Base-by-base conservation (phyloP, 352 stramenopile species). In the Phytopythium montanum region DNA sequence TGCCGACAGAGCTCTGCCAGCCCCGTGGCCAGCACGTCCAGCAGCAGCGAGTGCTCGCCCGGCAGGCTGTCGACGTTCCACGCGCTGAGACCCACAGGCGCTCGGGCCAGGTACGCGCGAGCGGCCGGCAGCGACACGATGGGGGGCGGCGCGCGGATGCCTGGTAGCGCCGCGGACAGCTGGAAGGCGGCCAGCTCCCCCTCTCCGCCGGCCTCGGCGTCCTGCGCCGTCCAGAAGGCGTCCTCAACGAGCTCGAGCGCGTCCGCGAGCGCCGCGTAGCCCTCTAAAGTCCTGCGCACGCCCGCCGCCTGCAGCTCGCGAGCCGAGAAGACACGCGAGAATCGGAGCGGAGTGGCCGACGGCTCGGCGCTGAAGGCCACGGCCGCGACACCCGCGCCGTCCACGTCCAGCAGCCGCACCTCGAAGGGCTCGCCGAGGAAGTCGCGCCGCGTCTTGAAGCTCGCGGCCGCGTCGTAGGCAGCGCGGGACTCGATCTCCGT, bases 1-100 rank as follows among this genome's bases (percentile, higher is more conserved):
- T 87, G 65, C 9, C 87, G 83, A 54, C 88, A 97, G 16, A 97
- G 72, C 60, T 95, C 85, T 0, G 75, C 69, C 16, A 96, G 71
- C 4, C 76, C 88, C 21, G 82, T 87, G 8, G 77, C 81, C 5
- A 97, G 69, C 45, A 96, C 68, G 56, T 89, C 75, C 12, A 83
- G 54, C 58, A 92, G 66, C 46, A 81, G 51, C 29, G 76, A 71
- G 2, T 82, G 60, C 25, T 83, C 64, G 5, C 68, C 59, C 5
- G 61, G 54, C 53, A 66, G 64, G 39, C 51, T 56, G 28, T 61
- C 74, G n/a, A 53, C 51, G 45, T 87, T 87, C 76, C 76, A 87
- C 10, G 71, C 63, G 33, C 63, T 69, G 12, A 87, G 61, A 10
- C 82, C 80, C 31, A 87, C 74, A 0, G 72, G 72, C 2, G 72